Evolutionary conservation across 140 eudicot species (phyloP), one percentile per base, ranked within the genome.

Genomic region (Anethum foeniculum): DNA sequence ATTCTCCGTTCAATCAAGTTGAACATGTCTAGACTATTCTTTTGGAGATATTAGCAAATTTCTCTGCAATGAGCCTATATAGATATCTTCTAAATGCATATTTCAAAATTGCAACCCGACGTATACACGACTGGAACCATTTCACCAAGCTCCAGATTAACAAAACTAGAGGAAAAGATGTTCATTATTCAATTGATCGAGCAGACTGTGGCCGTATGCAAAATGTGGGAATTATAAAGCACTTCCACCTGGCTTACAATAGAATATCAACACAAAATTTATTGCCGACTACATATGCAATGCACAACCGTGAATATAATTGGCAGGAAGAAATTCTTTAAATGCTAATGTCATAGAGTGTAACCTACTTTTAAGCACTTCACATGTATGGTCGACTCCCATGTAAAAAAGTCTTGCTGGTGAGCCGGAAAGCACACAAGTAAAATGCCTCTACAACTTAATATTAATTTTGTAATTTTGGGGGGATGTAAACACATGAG

Each of bases 201-300:
- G 87, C 88, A 51, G 90, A 84, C 41, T 80, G 67, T 80, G 67
- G 90, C 86, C 65, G 88, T 89, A 86, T 72, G 85, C 87, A 38
- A 89, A 89, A 78, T 86, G 90, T 79, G 87, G 85, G 46, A 74
- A 39, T 77, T n/a, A 43, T 89, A 69, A 78, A 79, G 52, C 43
- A 82, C 71, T 83, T 89, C 23, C 34, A 72, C 21, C 54, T 48
- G 64, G 87, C 81, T 32, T 60, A 47, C 62, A 47, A 65, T n/a
- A 75, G 76, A 13, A 77, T 83, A 32, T 9, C 51, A 62, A 58
- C 58, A 56, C 82, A 65, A 49, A 82, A 79, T 76, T 77, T 86
- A 82, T 85, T 86, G 89, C 85, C 85, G 6, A 86, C 80, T 62
- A 89, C 90, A 2, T 86, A 78, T 16, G 89, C 93, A 21, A 72